Evolutionary conservation across 805 yeast species (phyloP), one percentile per base, ranked within the genome.

Genomic region (Teunomyces barrocoloradensis): DNA sequence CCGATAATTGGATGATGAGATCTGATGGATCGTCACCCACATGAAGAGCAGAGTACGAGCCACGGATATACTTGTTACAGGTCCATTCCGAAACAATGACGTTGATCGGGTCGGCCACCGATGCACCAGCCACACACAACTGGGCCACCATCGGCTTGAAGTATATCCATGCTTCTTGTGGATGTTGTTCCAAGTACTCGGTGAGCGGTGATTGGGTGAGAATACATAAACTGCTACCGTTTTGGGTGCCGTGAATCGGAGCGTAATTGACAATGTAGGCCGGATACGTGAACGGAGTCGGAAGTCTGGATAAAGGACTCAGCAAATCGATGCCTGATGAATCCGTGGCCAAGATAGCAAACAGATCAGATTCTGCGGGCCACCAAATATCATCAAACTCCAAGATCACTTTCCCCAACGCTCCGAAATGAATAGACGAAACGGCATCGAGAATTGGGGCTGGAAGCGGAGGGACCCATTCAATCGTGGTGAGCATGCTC

Each of bases 171-270:
- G 87, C 82, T 1, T 69, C 66, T 2, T 57, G 52, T 0, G 85
- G 82, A 37, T 80, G 59, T 1, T 64, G 55, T 53, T 80, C 84
- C 17, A 83, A 53, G 53, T 74, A 75, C n/a, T 79, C 77, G 0
- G 97, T 87, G 23, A 89, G 60, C 0, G 89, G 87, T 0, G 87
- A 82, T 52, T 88, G 92, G 13, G 85, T 84, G 33, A 90, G 70
- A 27, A 82, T 70, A n/a, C 84, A 69, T 15, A 90, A 65, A 6
- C 84, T 68, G 4, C 89, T 83, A 13, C 72, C 69, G 29, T 29
- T 32, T 2, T 67, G 55, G 34, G 43, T 17, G 18, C 53, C 51
- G 37, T 69, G 65, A n/a, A 76, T 61, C 5, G 74, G 68, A n/a
- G 79, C 77, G 53, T 78, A 74, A 59, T 86, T 88, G 11, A 85